Evolutionary conservation across 2,329 filamentous ascomycete genomes (phyloP).

Genomic region (Colletotrichum cuscutae): DNA sequence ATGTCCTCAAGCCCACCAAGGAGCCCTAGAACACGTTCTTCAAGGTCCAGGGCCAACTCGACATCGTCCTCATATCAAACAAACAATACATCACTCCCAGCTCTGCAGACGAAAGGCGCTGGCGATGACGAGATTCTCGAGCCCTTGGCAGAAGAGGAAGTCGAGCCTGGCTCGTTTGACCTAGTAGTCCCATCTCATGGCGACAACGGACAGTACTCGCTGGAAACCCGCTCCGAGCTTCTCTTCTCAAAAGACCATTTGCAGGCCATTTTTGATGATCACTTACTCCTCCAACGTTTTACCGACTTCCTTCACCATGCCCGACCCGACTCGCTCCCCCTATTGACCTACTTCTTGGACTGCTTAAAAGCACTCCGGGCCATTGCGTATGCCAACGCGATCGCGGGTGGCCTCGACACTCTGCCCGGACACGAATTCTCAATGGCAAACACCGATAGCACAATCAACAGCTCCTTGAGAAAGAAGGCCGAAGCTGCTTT

Average conservation of each 20-base stretch:
- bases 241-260: conserved; percentile 76
- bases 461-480: conserved; percentile 68
- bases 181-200: conserved; percentile 41
- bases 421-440: conserved; percentile 68
- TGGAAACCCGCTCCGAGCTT: conserved; percentile 73
- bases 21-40: conserved; percentile 42
- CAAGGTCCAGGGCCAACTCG: conserved; percentile 41
- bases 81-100: conserved; percentile 36
- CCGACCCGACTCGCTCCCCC: conserved; percentile 70
- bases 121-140: conserved; percentile 45
- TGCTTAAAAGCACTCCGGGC: conserved; percentile 77
- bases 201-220: conserved; percentile 51
- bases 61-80: conserved; percentile 43
- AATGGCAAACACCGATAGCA: conserved; percentile 57
- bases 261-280: conserved; percentile 71
- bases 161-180: conserved; percentile 51
- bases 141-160: conserved; percentile 48
- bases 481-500: conserved; percentile 74
- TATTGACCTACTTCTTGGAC: conserved; percentile 78
- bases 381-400: conserved; percentile 76
- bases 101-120: conserved; percentile 38
- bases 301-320: conserved; percentile 71
- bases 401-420: conserved; percentile 68
- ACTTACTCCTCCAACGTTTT: conserved; percentile 71
- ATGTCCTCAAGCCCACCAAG: conserved; percentile 40